Conservation (phyloP, 768 basidiomycete genomes). For the Leccinum subtestaceum region DNA sequence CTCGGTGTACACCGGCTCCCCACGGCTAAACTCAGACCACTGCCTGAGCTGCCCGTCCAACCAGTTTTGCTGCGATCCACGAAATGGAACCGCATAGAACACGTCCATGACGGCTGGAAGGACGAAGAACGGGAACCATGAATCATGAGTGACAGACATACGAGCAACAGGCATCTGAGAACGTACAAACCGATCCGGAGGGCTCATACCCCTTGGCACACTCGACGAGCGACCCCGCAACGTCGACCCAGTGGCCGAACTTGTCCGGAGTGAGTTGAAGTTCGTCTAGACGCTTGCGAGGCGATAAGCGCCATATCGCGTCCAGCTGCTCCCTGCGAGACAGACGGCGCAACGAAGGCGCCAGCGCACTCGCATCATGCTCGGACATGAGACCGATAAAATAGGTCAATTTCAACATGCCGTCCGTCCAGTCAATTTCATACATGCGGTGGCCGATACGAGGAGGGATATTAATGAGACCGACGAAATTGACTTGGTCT, state of each 20-base stretch:
- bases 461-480: not conserved
- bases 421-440: not conserved
- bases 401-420: not conserved
- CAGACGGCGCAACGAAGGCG: not conserved
- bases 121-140: not conserved
- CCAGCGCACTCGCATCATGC: not conserved
- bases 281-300: not conserved
- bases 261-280: not conserved
- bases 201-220: constrained; percentile 1
- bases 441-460: not conserved
- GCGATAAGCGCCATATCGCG: not conserved
- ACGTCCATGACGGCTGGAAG: constrained; percentile 14
- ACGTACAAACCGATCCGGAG: constrained; percentile 21
- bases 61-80: constrained; percentile 20
- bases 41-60: constrained; percentile 18
- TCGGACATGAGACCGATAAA: not conserved
- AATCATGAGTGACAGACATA: not conserved
- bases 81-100: constrained; percentile 17
- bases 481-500: not conserved
- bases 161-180: not conserved
- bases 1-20: constrained; percentile 13
- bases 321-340: not conserved
- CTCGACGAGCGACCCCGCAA: not conserved
- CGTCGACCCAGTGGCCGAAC: not conserved
- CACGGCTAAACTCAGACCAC: constrained; percentile 17